Base-by-base conservation (phyloP, 164 flowering plant species). In the Chloranthus sessilifolius region DNA sequence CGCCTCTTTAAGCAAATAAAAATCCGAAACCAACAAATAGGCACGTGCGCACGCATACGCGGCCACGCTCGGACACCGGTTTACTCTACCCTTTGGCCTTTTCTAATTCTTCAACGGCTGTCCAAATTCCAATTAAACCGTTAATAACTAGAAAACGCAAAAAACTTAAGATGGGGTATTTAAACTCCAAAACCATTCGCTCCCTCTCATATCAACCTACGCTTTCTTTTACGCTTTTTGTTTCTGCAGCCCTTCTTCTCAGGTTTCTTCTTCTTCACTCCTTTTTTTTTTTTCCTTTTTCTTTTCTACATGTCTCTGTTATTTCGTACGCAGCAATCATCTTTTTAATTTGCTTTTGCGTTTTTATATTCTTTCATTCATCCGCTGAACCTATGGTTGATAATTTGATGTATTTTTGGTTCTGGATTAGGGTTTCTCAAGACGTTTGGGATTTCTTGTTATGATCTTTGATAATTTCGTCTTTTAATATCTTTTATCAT, bases 101-200 rank as follows among this genome's bases (percentile, higher is more conserved):
- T 37, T 37, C 41, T 37, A 37, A 37, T n/a, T 37, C 41, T 37
- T 37, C 41, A 37, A 37, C 41, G 41, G 41, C 19, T 20, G 41
- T 0, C 19, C 41, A 37, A 37, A 20, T n/a, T 0, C 19, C 41
- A 37, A 37, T 16, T n/a, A 37, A 37, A 37, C 41, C 41, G 41
- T 37, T 37, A 37, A 37, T 20, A 37, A 37, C 4, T n/a, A 1
- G 14, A 37, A 37, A 37, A 12, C 2, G 16, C n/a, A 37, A 35
- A 37, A 3, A 12, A n/a, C 41, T 16, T 37, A 6, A 3, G 16
- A 15, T 37, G 19, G 3, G n/a, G 14, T 37, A n/a, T 37, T 14
- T n/a, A 37, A 12, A 37, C 17, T 15, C 14, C 40, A 37, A 37
- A 37, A 12, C 40, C 40, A 37, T 37, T 15, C 40, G 15, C 17